These are phyloP conservation scores for Candida pini DNA, from an alignment of 805 yeast genomes.

Conservation along the genomic window DNA sequence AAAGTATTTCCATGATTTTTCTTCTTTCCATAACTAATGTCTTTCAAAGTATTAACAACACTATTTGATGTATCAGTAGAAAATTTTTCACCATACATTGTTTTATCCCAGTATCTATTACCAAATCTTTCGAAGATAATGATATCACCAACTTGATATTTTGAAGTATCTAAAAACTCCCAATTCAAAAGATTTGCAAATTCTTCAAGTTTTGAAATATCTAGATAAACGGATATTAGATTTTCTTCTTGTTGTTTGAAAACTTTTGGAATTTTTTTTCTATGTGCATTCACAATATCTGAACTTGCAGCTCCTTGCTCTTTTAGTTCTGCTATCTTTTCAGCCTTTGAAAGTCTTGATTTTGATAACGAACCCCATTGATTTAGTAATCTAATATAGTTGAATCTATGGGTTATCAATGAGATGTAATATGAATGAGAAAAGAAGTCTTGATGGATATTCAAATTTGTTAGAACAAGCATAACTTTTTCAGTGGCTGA, in stretches of 20 bases:
- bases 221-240: slow-evolving; percentile 43
- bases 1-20: slow-evolving; percentile 7
- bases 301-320: slow-evolving; percentile 36
- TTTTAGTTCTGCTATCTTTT: slow-evolving; percentile 38
- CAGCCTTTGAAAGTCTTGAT: slow-evolving; percentile 32
- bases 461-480: slow-evolving; percentile 41
- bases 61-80: slow-evolving; percentile 5
- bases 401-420: slow-evolving; percentile 41
- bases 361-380: slow-evolving; percentile 31
- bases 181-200: slow-evolving; percentile 26
- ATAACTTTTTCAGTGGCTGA: slow-evolving; percentile 40
- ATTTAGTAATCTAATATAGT: slow-evolving; percentile 30
- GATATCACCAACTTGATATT: slow-evolving; percentile 47
- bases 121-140: slow-evolving; percentile 41
- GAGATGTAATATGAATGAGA: slow-evolving; percentile 27
- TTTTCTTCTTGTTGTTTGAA: slow-evolving; percentile 26
- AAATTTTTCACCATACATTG: slow-evolving; percentile 7
- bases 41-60: slow-evolving; percentile 8
- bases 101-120: slow-evolving; percentile 19
- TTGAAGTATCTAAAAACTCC: slow-evolving; percentile 30
- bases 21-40: slow-evolving; percentile 9
- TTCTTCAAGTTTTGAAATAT: slow-evolving; percentile 31
- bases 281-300: slow-evolving; percentile 42
- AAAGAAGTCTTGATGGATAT: slow-evolving; percentile 24
- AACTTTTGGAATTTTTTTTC: slow-evolving; percentile 44